phyloP scores from a whole-genome alignment of 805 yeast species.

The Starmerella bacillaris region DNA sequence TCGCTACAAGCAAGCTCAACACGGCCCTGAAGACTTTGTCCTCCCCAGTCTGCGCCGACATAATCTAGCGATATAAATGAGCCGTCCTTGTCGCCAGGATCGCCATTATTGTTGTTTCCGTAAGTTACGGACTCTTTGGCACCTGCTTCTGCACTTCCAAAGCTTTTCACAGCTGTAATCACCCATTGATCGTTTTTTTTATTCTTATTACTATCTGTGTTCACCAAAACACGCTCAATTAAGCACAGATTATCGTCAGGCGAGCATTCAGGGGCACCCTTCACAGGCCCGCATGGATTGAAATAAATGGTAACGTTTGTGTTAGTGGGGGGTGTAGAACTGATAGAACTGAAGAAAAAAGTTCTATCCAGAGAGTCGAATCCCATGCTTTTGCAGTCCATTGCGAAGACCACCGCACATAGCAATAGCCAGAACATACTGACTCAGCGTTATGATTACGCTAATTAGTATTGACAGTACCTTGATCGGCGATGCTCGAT shows the following conservation, averaged over 20 bases:
- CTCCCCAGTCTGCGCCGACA: conserved; percentile 55
- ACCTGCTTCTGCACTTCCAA: conserved; percentile 15
- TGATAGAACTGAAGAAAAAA: conserved; percentile 26
- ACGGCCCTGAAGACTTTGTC: conserved; percentile 20
- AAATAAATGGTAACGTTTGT: conserved; percentile 38
- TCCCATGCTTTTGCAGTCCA: conserved; percentile 15
- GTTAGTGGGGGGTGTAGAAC: conserved; percentile 38
- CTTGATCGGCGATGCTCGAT: too few species aligned
- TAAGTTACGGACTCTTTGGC: conserved; percentile 4
- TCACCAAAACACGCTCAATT: conserved; percentile 30
- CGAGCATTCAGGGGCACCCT: conserved; percentile 34
- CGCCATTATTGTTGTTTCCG: background rate
- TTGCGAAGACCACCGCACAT: conserved; percentile 4
- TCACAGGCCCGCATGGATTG: conserved; percentile 46
- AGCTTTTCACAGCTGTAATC: conserved; percentile 44
- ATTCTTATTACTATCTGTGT: too few species aligned
- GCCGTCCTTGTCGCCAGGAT: conserved; percentile 16
- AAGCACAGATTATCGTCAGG: conserved; percentile 66
- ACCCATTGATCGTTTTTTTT: conserved; percentile 33
- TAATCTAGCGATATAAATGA: conserved; percentile 18
- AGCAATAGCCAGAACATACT: conserved; percentile 3
- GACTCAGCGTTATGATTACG: too few species aligned
- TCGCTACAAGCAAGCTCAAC: background rate
- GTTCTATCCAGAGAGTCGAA: conserved; percentile 34
- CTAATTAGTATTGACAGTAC: too few species aligned